Evolutionary conservation across 495 filamentous ascomycete species (phyloP).

Genomic region (Oleoguttula mirabilis): DNA sequence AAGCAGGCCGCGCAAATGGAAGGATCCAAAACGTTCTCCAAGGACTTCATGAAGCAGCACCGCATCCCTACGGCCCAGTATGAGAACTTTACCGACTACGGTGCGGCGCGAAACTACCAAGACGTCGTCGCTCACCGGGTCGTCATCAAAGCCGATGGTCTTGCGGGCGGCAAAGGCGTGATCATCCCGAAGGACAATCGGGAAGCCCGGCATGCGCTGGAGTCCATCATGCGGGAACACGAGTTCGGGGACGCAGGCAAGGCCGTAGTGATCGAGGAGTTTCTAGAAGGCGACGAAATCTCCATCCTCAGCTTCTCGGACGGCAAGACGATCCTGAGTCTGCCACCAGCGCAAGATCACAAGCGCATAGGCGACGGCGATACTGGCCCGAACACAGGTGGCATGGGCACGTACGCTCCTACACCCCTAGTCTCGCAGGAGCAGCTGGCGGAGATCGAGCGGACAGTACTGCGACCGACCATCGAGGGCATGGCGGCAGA

Average conservation of each 20-base stretch:
- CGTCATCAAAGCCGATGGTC: conserved; percentile 78
- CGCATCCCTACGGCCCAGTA: conserved; percentile 84
- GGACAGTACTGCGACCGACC: conserved; percentile 76
- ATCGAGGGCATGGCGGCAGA: conserved; percentile 79
- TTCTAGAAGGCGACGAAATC: conserved; percentile 79
- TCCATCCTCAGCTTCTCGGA: conserved; percentile 86
- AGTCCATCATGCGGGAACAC: conserved; percentile 79
- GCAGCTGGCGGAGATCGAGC: conserved; percentile 64
- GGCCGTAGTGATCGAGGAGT: conserved; percentile 95
- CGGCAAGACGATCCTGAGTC: conserved; percentile 67
- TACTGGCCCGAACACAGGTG: conserved; percentile 85
- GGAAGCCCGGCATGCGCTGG: conserved; percentile 70
- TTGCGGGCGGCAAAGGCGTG: conserved; percentile 88
- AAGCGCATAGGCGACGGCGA: conserved; percentile 90
- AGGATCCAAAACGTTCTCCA: conserved; percentile 91
- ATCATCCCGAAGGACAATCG: conserved; percentile 69
- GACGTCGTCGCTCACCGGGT: conserved; percentile 61
- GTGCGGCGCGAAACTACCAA: conserved; percentile 62
- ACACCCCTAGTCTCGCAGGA: conserved; percentile 68
- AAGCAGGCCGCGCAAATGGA: conserved; percentile 83
- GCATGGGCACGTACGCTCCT: conserved; percentile 89
- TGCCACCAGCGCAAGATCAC: conserved; percentile 94
- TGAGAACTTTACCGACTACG: conserved; percentile 75
- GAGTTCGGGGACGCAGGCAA: conserved; percentile 80
- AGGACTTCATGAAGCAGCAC: conserved; percentile 94